These are phyloP conservation scores for Chamaenerion angustifolium DNA, from an alignment of 345 rosid genomes.

Conservation along the genomic window DNA sequence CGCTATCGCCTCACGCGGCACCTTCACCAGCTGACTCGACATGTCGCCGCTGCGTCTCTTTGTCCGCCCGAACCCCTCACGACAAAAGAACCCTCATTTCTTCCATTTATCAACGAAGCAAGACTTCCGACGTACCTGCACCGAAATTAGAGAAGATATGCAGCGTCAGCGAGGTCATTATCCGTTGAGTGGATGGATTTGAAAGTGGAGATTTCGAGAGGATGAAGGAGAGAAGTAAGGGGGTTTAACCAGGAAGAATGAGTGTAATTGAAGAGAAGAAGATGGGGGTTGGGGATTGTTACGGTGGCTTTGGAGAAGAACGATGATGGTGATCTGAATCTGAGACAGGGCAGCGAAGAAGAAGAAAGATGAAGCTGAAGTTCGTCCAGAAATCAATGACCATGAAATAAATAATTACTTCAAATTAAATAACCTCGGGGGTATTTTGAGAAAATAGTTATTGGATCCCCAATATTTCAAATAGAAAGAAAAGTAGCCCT, in stretches of 20 bases:
- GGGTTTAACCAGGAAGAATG: slow-evolving; percentile 17
- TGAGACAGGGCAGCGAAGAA: slow-evolving; percentile 1
- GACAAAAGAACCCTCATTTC: slow-evolving; percentile 11
- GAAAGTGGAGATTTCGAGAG: slow-evolving; percentile 2
- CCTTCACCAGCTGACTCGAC: slow-evolving; percentile 54
- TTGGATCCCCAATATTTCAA: too few species aligned
- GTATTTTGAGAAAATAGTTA: too few species aligned
- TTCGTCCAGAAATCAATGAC: too few species aligned
- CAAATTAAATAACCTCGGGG: too few species aligned
- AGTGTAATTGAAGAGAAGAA: slow-evolving; percentile 14
- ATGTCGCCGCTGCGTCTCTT: slow-evolving; percentile 12
- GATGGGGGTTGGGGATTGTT: slow-evolving; percentile 7
- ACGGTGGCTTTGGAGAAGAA: background rate
- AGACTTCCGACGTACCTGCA: slow-evolving; percentile 1
- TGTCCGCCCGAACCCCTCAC: background rate
- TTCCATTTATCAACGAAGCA: slow-evolving; percentile 19
- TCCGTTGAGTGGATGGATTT: background rate
- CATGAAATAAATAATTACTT: too few species aligned
- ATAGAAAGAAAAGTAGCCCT: too few species aligned
- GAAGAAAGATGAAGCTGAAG: background rate
- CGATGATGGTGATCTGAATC: slow-evolving; percentile 9
- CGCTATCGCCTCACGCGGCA: slow-evolving; percentile 47
- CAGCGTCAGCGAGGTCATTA: background rate
- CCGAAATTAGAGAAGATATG: background rate
- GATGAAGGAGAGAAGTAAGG: slow-evolving; percentile 1